Evolutionary conservation across 345 rosid genomes (phyloP).

Genomic region (Cardamine chenopodiifolia): DNA sequence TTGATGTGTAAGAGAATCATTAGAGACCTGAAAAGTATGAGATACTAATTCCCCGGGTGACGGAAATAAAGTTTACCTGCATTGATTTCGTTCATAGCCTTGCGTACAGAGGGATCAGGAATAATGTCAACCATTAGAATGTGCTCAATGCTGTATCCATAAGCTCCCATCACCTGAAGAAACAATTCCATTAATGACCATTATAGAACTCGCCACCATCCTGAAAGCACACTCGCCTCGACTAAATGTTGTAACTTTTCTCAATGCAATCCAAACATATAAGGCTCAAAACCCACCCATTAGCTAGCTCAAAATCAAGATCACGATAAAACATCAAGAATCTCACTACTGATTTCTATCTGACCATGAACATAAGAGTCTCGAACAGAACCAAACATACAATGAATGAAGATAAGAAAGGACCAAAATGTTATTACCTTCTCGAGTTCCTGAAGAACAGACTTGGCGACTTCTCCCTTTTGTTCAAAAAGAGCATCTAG

Average conservation of each 20-base stretch:
- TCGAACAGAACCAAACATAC: background rate
- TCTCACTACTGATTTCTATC: background rate
- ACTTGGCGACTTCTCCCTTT: constrained; percentile 93
- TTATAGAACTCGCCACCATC: background rate
- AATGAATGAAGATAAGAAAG: background rate
- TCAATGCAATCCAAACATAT: background rate
- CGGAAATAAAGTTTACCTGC: constrained; percentile 73
- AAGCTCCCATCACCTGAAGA: constrained; percentile 84
- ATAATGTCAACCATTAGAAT: constrained; percentile 95
- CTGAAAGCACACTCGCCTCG: background rate
- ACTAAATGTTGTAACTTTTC: background rate
- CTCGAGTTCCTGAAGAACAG: constrained; percentile 93
- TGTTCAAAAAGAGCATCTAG: constrained; percentile 94
- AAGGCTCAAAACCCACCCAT: background rate
- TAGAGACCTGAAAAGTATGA: background rate
- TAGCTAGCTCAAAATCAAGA: constrained; percentile 4
- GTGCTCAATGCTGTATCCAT: constrained; percentile 96
- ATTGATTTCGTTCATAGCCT: constrained; percentile 98
- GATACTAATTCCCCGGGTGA: too few relatives aligned
- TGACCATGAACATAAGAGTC: background rate
- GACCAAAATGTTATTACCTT: constrained; percentile 52
- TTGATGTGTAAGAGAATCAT: background rate
- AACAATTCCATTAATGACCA: constrained; percentile 28
- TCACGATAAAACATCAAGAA: background rate
- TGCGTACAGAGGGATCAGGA: constrained; percentile 87